Base-by-base conservation (phyloP, 2,329 filamentous ascomycete genomes). In the Thielaviopsis ethacetica region DNA sequence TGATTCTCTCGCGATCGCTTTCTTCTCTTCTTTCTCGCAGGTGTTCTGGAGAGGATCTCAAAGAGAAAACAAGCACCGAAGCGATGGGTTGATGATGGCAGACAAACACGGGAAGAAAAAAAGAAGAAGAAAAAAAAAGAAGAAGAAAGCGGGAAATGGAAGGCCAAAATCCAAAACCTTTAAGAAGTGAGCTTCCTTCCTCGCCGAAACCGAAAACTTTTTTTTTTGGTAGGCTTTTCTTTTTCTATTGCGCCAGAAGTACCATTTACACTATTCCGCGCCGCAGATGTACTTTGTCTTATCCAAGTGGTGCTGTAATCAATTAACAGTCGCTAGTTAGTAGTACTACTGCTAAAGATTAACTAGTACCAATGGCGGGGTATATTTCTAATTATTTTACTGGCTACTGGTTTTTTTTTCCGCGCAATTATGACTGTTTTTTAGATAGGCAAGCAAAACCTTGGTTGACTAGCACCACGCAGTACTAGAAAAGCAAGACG, bases 21-120 rank as follows among this genome's bases (percentile, higher is more conserved):
- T 38, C 41, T 53, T 58, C 57, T 58, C 24, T 47, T 54, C 22
- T 58, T 58, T 49, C 52, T 58, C 51, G 38, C 57, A 52, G 38
- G 38, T 22, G 47, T 50, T 41, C 52, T 54, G 38, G 57, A 54
- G 55, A 49, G 55, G 34, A 58, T 54, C 38, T 58, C 57, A 34
- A 27, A 49, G 52, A 58, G 57, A 58, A 53, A 34, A 53, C 51
- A 44, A 49, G 17, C 51, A 54, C 52, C 57, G 49, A 58, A 51
- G 44, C 22, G 38, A 58, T 38, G 41, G 17, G 22, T 21, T 26
- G 57, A 54, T 30, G 57, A 30, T 58, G 51, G 21, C 51, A 54
- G 54, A 53, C 52, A 54, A 53, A 34, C 41, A 49, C 50, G 47
- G 19, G 30, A 19, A 26, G 2, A 52, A 57, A 38, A 49, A 9